Evolutionary conservation across 148 eudicot genomes (phyloP).

Genomic region (Silene conica): DNA sequence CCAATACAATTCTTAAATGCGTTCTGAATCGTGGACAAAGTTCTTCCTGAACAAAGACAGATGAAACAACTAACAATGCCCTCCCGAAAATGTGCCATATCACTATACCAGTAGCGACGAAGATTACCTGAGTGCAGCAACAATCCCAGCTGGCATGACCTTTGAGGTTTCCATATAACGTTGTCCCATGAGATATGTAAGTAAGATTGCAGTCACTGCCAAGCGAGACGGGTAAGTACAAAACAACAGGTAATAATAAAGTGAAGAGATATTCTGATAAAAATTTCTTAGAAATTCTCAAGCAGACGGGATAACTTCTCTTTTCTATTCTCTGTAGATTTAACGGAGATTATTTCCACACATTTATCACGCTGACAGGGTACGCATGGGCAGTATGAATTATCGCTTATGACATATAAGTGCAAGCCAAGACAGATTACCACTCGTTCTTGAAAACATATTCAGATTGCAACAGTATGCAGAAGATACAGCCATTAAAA

Average conservation of each 20-base stretch:
- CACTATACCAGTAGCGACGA: background rate
- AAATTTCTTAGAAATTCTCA: too few relatives aligned
- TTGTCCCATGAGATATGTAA: conserved; percentile 87
- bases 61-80: background rate
- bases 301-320: too few relatives aligned
- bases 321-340: too few relatives aligned
- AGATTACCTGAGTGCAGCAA: conserved; percentile 82
- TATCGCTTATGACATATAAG: too few relatives aligned
- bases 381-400: too few relatives aligned
- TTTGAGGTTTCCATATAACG: conserved; percentile 78
- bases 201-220: conserved; percentile 67
- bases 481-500: too few relatives aligned
- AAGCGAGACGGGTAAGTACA: conserved; percentile 21
- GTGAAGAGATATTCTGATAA: background rate
- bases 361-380: too few relatives aligned
- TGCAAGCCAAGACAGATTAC: too few relatives aligned
- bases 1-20: background rate
- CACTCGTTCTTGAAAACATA: too few relatives aligned
- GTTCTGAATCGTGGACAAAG: background rate
- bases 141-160: conserved; percentile 94
- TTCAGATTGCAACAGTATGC: too few relatives aligned
- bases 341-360: too few relatives aligned
- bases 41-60: background rate
- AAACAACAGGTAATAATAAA: conserved; percentile 6
- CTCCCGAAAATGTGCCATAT: background rate